These are phyloP conservation scores for Alternaria gansuensis DNA, from an alignment of 2,329 filamentous ascomycete species.

Conservation along the genomic window DNA sequence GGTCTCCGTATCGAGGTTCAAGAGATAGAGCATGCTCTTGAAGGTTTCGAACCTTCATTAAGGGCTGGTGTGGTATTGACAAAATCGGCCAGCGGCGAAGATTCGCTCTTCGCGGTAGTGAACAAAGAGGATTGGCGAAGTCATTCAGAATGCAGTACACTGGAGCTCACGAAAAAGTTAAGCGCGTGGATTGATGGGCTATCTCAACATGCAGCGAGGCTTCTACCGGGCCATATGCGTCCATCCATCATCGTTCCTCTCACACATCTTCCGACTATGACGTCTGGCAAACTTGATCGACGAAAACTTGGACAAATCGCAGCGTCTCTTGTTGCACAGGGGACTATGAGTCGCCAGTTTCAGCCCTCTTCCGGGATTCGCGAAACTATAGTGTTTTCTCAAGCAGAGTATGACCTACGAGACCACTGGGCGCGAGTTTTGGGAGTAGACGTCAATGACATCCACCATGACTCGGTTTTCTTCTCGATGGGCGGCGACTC, in stretches of 20 bases:
- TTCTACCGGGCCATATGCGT: neutral
- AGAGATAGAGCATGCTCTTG: neutral
- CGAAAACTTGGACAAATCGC: neutral
- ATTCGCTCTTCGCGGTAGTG: neutral
- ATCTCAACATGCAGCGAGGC: neutral
- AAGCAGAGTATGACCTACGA: neutral
- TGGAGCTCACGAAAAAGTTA: neutral
- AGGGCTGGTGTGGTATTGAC: neutral
- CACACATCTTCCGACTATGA: neutral
- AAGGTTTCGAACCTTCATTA: neutral
- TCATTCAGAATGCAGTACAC: neutral
- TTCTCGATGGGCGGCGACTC: neutral
- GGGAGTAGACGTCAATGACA: neutral
- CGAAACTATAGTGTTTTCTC: neutral
- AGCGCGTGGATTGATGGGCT: neutral
- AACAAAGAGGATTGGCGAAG: neutral
- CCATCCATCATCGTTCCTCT: neutral
- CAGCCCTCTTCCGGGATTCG: neutral
- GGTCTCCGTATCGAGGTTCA: neutral
- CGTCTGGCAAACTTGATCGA: neutral
- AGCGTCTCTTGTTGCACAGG: neutral
- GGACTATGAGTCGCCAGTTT: neutral
- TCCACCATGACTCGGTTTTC: neutral
- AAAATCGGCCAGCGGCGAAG: neutral
- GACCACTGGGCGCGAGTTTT: neutral